Conservation (phyloP, 164 flowering plant genomes). For the grape (Vitis vinifera) region ASM3070453v1 NC_081822.1:496501-497000, state of each 20-base stretch:
- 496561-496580: background rate
- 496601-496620: conserved; percentile 11
- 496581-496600: background rate
- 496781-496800: conserved; percentile 69
- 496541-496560: too few species aligned
- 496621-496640: conserved; percentile 33
- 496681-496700: background rate
- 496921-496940: conserved; percentile 57
- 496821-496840: conserved; percentile 68
- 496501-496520: too few species aligned
- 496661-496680: conserved; percentile 51
- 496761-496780: conserved; percentile 82
- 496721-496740: background rate
- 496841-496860: conserved; percentile 35
- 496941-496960: conserved; percentile 75
- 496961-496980: conserved; percentile 91
- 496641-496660: conserved; percentile 78
- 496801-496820: conserved; percentile 67
- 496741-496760: background rate
- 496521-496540: too few species aligned
- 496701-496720: background rate
- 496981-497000: conserved; percentile 88
- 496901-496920: background rate
- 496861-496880: background rate
- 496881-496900: background rate